These are phyloP conservation scores for Westerdykella aurantiaca DNA, from an alignment of 2,329 filamentous ascomycete genomes.

Conservation along the genomic window DNA sequence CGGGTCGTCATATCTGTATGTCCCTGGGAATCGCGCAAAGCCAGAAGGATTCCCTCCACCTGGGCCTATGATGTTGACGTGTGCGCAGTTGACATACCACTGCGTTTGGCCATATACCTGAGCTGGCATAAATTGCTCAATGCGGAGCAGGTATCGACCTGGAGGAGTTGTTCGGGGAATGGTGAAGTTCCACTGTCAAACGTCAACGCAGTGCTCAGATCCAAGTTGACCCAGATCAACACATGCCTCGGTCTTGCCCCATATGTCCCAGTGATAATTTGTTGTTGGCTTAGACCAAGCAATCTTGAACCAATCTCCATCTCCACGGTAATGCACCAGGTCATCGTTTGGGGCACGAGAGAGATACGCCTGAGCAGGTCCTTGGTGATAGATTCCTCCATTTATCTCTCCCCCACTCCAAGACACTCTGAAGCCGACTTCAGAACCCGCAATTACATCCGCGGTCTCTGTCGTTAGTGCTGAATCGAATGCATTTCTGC, in stretches of 20 bases:
- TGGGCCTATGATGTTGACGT: slow-evolving; percentile 8
- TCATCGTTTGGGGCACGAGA: slow-evolving; percentile 5
- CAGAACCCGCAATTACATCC: slow-evolving; percentile 5
- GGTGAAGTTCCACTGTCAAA: slow-evolving; percentile 15
- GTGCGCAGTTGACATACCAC: slow-evolving; percentile 15
- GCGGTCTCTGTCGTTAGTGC: slow-evolving; percentile 4
- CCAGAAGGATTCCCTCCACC: slow-evolving; percentile 4
- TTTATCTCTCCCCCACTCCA: not conserved
- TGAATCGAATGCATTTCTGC: slow-evolving; percentile 3
- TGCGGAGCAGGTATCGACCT: slow-evolving; percentile 11
- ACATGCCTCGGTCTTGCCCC: not conserved
- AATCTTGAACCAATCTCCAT: slow-evolving; percentile 11
- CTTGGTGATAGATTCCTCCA: slow-evolving; percentile 6
- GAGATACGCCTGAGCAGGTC: slow-evolving; percentile 7
- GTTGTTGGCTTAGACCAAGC: not conserved
- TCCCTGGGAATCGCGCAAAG: slow-evolving; percentile 4
- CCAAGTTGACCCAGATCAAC: not conserved
- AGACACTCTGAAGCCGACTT: slow-evolving; percentile 2
- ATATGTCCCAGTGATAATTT: not conserved
- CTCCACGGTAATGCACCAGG: slow-evolving; percentile 5
- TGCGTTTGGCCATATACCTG: slow-evolving; percentile 4
- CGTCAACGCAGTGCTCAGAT: no score
- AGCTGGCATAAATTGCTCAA: slow-evolving; percentile 11
- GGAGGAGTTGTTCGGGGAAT: slow-evolving; percentile 12
- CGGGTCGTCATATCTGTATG: slow-evolving; percentile 3